Evolutionary conservation across 148 eudicot species (phyloP).

Genomic region (Chenopodium suecicum): DNA sequence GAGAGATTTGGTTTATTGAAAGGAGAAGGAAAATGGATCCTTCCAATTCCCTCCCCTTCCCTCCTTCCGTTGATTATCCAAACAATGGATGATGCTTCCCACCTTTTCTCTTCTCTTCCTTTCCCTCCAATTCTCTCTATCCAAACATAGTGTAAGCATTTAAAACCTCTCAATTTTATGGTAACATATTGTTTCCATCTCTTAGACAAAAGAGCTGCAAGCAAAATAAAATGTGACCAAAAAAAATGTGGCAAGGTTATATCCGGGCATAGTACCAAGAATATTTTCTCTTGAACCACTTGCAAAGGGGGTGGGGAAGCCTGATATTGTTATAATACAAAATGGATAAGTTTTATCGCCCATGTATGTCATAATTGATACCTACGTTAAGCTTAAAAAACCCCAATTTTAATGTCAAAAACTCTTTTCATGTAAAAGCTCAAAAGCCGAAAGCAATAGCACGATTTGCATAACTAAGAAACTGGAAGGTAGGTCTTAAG

Average conservation of each 20-base stretch:
- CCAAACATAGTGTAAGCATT: not conserved
- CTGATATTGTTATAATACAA: too few relatives aligned
- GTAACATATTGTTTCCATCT: not conserved
- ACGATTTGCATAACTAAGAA: slow-evolving; percentile 9
- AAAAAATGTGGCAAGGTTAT: not conserved
- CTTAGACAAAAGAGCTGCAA: not conserved
- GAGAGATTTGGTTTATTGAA: too few relatives aligned
- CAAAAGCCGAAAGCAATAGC: not conserved
- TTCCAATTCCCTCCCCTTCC: too few relatives aligned
- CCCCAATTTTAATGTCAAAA: too few relatives aligned
- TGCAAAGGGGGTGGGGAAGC: not conserved
- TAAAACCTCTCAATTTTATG: not conserved
- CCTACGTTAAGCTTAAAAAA: not conserved
- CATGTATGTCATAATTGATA: not conserved
- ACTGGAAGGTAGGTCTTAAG: slow-evolving; percentile 17
- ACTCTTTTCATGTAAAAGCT: not conserved
- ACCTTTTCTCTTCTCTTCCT: too few relatives aligned
- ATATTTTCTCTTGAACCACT: not conserved
- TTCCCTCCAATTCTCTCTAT: too few relatives aligned
- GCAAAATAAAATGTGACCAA: not conserved
- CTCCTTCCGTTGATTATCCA: too few relatives aligned
- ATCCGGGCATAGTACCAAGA: not conserved
- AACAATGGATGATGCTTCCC: too few relatives aligned
- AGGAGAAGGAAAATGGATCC: too few relatives aligned
- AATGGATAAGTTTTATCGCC: not conserved